phyloP scores from a whole-genome alignment of 148 eudicot genomes.

The Agrostemma githago region DNA sequence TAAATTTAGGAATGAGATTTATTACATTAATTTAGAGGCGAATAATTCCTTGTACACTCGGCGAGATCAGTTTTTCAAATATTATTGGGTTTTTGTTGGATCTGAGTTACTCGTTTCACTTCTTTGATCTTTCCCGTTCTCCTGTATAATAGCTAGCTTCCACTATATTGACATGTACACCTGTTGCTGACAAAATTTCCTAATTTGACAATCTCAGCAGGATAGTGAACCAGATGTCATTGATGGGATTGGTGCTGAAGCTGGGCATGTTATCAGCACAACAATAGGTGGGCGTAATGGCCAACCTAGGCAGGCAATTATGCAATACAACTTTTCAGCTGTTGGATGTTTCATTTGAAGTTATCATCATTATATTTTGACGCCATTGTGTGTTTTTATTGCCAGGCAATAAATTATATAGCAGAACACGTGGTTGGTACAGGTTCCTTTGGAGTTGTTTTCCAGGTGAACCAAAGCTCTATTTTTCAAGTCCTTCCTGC shows the following conservation, averaged over 20 bases:
- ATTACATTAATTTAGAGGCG: background rate
- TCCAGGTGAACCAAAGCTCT: slow-evolving; percentile 53
- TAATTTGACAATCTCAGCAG: slow-evolving; percentile 35
- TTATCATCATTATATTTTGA: slow-evolving; percentile 11
- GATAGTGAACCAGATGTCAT: slow-evolving; percentile 94
- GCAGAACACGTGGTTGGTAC: slow-evolving; percentile 98
- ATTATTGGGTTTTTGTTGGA: background rate
- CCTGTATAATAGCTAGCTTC: slow-evolving; percentile 1
- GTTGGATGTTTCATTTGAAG: background rate
- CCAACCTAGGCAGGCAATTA: slow-evolving; percentile 83
- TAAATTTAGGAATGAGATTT: background rate
- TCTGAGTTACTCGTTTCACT: background rate
- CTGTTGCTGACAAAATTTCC: slow-evolving; percentile 11
- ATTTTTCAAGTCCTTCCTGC: slow-evolving; percentile 4
- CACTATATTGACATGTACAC: background rate
- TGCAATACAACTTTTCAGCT: slow-evolving; percentile 11
- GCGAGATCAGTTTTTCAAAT: background rate
- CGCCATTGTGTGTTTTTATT: slow-evolving; percentile 23
- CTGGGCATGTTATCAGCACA: slow-evolving; percentile 88
- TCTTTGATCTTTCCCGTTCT: background rate
- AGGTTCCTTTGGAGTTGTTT: slow-evolving; percentile 98
- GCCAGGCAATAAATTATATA: slow-evolving; percentile 79
- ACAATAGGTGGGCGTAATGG: slow-evolving; percentile 90
- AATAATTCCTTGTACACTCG: background rate
- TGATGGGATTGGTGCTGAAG: slow-evolving; percentile 89